Conservation (phyloP, 495 filamentous ascomycete genomes). For the Neurospora sublineolata region DNA sequence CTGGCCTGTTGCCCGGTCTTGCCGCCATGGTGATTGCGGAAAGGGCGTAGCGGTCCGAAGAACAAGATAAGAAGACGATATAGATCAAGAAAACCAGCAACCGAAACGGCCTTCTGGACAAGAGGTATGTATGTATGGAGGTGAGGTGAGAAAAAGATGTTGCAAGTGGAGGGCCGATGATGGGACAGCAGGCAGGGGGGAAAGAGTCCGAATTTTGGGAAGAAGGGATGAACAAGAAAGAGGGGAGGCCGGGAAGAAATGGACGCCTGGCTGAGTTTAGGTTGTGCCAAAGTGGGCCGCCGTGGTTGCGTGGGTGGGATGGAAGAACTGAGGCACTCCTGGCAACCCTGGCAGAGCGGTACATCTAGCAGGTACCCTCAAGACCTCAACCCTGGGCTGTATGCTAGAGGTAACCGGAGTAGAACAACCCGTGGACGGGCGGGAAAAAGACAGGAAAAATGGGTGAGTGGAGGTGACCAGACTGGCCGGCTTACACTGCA, state of each 20-base stretch:
- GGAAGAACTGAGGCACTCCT: background rate
- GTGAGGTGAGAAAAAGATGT: conserved; percentile 8
- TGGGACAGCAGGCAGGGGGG: conserved; percentile 9
- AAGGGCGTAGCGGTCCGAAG: background rate
- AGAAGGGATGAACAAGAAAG: conserved; percentile 10
- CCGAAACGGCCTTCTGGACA: conserved; percentile 5
- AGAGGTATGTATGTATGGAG: conserved; percentile 6
- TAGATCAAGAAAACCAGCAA: background rate
- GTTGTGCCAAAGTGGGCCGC: conserved; percentile 8
- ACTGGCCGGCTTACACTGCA: background rate
- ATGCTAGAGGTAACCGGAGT: background rate
- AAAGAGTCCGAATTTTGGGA: conserved; percentile 3
- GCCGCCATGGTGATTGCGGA: conserved; percentile 13
- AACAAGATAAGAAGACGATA: background rate
- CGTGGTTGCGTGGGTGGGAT: conserved; percentile 1
- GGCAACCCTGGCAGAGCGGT: background rate
- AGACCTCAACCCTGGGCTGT: background rate
- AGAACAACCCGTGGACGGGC: background rate
- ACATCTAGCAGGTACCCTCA: background rate
- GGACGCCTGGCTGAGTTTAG: background rate
- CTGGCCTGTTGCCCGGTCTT: conserved; percentile 28
- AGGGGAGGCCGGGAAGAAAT: conserved; percentile 4
- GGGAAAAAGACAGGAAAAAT: background rate
- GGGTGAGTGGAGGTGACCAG: background rate
- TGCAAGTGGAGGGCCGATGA: conserved; percentile 1